phyloP scores from a whole-genome alignment of 768 basidiomycete genomes.

The Pleurotus djamor region DNA sequence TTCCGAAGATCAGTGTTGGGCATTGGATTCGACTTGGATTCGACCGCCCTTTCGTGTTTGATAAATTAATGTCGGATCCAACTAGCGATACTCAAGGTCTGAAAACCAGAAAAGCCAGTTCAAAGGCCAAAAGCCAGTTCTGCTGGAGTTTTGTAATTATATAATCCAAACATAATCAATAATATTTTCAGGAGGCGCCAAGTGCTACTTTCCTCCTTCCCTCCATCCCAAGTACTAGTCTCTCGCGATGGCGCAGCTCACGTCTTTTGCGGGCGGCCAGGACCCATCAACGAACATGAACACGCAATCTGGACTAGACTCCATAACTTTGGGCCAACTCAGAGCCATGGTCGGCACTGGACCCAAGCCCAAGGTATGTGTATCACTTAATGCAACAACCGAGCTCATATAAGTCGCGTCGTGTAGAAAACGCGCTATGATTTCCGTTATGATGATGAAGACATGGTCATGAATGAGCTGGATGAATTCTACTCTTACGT shows the following conservation, averaged over 20 bases:
- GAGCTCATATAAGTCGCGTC: background rate
- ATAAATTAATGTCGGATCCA: too few species aligned
- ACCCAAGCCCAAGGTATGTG: conserved; percentile 72
- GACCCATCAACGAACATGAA: conserved; percentile 20
- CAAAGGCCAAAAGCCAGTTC: too few species aligned
- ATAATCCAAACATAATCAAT: too few species aligned
- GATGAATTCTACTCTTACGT: conserved; percentile 98
- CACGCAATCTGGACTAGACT: conserved; percentile 53
- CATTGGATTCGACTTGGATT: too few species aligned
- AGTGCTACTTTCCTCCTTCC: background rate
- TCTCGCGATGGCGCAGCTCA: conserved; percentile 7
- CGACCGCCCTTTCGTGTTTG: too few species aligned
- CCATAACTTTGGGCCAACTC: conserved; percentile 80
- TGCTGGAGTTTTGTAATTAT: too few species aligned
- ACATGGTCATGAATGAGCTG: conserved; percentile 93
- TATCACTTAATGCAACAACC: background rate
- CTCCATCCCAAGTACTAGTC: background rate
- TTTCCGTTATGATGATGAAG: conserved; percentile 95
- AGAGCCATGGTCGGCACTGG: conserved; percentile 67
- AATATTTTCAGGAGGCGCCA: background rate
- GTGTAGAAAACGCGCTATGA: conserved; percentile 82
- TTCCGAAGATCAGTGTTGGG: too few species aligned
- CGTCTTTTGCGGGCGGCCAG: conserved; percentile 22
- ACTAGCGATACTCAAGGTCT: too few species aligned
- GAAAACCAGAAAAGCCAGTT: too few species aligned